phyloP scores from a whole-genome alignment of 1,139 yeast species.

The Nematodospora anomalae region DNA sequence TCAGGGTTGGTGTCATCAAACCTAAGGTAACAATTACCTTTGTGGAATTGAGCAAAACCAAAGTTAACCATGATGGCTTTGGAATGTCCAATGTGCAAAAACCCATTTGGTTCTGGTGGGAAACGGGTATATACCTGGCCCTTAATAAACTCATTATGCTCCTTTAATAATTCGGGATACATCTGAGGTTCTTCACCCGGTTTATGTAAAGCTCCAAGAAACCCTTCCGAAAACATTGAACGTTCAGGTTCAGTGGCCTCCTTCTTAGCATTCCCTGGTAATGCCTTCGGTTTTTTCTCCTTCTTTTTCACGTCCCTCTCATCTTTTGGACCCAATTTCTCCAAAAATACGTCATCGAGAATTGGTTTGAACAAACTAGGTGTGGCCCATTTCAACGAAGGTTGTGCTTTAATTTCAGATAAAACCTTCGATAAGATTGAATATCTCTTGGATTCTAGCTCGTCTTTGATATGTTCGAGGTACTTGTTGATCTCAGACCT shows the following conservation, averaged over 20 bases:
- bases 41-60: constrained; percentile 84
- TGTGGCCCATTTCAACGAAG: constrained; percentile 87
- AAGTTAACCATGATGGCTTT: constrained; percentile 97
- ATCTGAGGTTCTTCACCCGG: constrained; percentile 94
- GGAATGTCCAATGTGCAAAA: constrained; percentile 94
- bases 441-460: constrained; percentile 71
- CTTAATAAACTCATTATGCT: constrained; percentile 72
- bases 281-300: constrained; percentile 56
- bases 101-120: constrained; percentile 99
- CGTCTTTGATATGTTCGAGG: constrained; percentile 56
- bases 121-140: constrained; percentile 90
- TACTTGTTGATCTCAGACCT: constrained; percentile 56
- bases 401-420: constrained; percentile 72
- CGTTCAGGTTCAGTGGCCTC: constrained; percentile 43
- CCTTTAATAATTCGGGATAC: constrained; percentile 78
- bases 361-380: constrained; percentile 83
- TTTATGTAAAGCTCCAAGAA: constrained; percentile 90
- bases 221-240: constrained; percentile 94
- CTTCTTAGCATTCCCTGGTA: constrained; percentile 21
- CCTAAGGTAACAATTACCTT: constrained; percentile 87
- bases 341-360: constrained; percentile 73
- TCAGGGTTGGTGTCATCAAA: constrained; percentile 98
- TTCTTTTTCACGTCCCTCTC: constrained; percentile 87
- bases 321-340: constrained; percentile 87
- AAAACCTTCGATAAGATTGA: constrained; percentile 71